Conservation (phyloP, 1,139 yeast genomes). For the Blastobotrys persicus region DNA sequence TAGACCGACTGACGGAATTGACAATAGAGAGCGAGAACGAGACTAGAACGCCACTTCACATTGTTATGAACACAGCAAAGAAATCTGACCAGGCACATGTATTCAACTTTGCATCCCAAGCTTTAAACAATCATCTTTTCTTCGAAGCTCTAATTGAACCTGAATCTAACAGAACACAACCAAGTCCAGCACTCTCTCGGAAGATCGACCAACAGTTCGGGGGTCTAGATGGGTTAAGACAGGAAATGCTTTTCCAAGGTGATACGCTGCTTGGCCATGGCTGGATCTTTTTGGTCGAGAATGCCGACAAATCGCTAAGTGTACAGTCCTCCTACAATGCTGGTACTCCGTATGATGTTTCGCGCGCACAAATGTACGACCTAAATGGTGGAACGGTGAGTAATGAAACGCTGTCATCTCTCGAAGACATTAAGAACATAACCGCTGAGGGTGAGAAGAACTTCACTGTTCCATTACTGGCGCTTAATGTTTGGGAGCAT, state of each 20-base stretch:
- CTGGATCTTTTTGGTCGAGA: conserved; percentile 85
- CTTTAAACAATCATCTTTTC: conserved; percentile 88
- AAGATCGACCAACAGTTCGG: conserved; percentile 43
- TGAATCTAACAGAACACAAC: conserved; percentile 32
- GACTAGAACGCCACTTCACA: conserved; percentile 72
- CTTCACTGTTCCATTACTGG: conserved; percentile 74
- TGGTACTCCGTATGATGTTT: conserved; percentile 85
- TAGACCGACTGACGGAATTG: conserved; percentile 65
- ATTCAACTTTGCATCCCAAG: conserved; percentile 87
- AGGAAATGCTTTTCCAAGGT: conserved; percentile 54
- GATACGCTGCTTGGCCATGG: conserved; percentile 67
- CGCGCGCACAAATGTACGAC: conserved; percentile 72
- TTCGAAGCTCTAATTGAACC: conserved; percentile 59
- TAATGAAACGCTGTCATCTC: conserved; percentile 29
- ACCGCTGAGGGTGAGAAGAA: conserved; percentile 51
- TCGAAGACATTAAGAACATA: conserved; percentile 48
- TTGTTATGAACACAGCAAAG: conserved; percentile 69
- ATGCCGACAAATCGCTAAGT: conserved; percentile 60
- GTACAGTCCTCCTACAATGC: conserved; percentile 69
- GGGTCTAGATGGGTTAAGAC: conserved; percentile 52
- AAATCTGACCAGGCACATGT: conserved; percentile 66
- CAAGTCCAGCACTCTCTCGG: conserved; percentile 32
- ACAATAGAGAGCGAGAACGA: conserved; percentile 73
- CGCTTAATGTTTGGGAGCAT: conserved; percentile 83
- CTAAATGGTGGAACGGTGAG: conserved; percentile 68